Percentiles rank a stretch among this genome's conserved stretches.
Conservation (phyloP, 75 land plant genomes). For the Larix kaempferi region DNA sequence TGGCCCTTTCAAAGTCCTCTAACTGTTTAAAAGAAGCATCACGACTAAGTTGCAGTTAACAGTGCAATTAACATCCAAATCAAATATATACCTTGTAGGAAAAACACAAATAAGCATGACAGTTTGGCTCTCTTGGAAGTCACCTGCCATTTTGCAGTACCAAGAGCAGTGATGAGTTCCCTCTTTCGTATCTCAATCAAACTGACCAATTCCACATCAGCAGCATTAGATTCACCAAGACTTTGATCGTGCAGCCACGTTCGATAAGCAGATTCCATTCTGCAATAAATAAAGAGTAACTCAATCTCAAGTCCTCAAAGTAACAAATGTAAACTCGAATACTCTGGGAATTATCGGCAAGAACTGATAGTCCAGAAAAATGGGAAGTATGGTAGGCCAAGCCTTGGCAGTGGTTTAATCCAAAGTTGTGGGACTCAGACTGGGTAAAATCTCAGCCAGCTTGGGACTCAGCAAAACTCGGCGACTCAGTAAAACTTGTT, state of each 20-base stretch:
- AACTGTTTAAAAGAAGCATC: conserved; percentile 23
- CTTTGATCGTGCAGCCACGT: conserved; percentile 56
- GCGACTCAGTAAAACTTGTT: no score
- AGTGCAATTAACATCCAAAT: neutral
- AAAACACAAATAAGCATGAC: neutral
- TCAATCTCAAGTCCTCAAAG: neutral
- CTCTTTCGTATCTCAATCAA: conserved; percentile 25
- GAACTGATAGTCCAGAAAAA: neutral
- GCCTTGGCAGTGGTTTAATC: no score
- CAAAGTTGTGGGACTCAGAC: no score
- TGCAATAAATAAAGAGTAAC: conserved; percentile 16
- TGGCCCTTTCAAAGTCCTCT: conserved; percentile 68
- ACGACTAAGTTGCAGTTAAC: neutral
- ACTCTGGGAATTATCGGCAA: neutral
- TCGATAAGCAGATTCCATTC: conserved; percentile 79
- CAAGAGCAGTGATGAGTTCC: conserved; percentile 66
- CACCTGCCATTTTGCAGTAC: conserved; percentile 95
- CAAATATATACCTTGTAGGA: neutral
- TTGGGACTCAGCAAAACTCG: no score
- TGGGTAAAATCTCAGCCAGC: no score
- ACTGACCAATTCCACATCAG: conserved; percentile 22
- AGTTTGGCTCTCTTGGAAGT: neutral
- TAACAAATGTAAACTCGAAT: neutral
- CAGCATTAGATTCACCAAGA: conserved; percentile 6
- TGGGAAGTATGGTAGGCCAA: neutral